Evolutionary conservation across 352 stramenopile species (phyloP).

Genomic region (Chrysophaeum taylorii): DNA sequence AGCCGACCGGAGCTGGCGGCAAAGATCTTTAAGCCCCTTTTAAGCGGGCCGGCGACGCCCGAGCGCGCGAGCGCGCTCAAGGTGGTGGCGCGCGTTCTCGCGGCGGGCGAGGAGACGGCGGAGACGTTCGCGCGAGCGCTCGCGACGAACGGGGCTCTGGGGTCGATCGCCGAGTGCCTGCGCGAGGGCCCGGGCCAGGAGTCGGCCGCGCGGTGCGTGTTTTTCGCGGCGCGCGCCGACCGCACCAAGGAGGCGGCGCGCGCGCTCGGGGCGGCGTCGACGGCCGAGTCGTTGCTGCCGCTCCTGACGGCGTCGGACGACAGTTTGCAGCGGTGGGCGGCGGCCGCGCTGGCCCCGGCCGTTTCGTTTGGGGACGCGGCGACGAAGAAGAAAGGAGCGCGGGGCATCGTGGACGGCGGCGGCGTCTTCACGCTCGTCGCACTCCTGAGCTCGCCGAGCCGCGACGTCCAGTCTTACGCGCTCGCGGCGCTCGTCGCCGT

Average conservation of each 20-base stretch:
- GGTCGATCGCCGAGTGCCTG: not conserved
- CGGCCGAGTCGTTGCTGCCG: not conserved
- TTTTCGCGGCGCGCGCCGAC: not conserved
- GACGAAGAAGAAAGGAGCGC: not conserved
- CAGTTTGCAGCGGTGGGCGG: not conserved
- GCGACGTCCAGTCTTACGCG: not conserved
- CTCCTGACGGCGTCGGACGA: not conserved
- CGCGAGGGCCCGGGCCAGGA: not conserved
- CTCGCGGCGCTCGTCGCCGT: not conserved
- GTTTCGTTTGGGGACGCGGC: too few species aligned
- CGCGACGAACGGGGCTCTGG: not conserved
- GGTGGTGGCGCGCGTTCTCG: too few species aligned
- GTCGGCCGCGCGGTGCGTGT: not conserved
- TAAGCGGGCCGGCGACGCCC: not conserved
- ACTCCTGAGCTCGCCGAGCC: not conserved
- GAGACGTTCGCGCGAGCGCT: not conserved
- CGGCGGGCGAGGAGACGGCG: too few species aligned
- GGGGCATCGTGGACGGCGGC: not conserved
- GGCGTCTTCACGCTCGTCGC: conserved; percentile 1
- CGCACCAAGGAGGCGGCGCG: not conserved
- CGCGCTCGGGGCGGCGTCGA: too few species aligned
- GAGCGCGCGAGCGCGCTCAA: not conserved
- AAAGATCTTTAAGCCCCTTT: not conserved
- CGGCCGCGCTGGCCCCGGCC: not conserved
- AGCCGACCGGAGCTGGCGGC: not conserved